Percentiles rank a stretch among this genome's conserved stretches.
Conservation (phyloP, 352 stramenopile genomes). For the Pythium apleroticum region DNA sequence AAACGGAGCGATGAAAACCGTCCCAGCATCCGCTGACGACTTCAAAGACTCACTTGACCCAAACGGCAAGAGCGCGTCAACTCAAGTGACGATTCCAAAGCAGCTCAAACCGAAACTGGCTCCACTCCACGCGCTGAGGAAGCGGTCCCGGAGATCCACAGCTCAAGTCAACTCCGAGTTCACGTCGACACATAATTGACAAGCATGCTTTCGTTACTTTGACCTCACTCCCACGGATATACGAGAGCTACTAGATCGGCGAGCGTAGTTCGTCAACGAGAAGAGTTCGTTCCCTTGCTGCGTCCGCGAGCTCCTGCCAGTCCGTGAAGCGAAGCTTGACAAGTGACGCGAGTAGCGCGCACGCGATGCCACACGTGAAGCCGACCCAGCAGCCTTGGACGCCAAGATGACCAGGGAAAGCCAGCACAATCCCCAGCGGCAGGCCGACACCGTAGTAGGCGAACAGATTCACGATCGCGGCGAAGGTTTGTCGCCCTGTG, state of each 20-base stretch:
- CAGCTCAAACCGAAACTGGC: slow-evolving; percentile 13
- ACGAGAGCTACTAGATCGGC: neutral
- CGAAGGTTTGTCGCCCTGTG: slow-evolving; percentile 57
- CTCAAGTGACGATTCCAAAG: neutral
- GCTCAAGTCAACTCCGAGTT: neutral
- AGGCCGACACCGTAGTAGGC: slow-evolving; percentile 80
- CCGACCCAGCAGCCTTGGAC: slow-evolving; percentile 62
- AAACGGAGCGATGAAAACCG: neutral
- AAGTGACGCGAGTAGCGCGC: slow-evolving; percentile 8
- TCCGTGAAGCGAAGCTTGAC: slow-evolving; percentile 15
- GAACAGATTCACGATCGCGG: slow-evolving; percentile 60
- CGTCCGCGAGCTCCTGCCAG: slow-evolving; percentile 14
- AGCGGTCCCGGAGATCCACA: slow-evolving; percentile 13
- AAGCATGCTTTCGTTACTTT: neutral
- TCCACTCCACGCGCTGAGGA: slow-evolving; percentile 20
- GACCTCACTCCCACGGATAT: no score
- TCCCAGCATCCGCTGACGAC: neutral
- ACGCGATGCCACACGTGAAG: slow-evolving; percentile 43
- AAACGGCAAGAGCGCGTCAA: neutral
- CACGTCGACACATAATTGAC: neutral
- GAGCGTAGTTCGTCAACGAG: neutral
- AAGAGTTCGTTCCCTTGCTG: slow-evolving; percentile 12
- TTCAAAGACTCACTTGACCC: neutral
- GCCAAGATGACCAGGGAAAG: slow-evolving; percentile 43
- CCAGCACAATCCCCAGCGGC: slow-evolving; percentile 56